Conservation (phyloP, 1,139 yeast genomes). For the Tardiomyces digboiensis region DNA sequence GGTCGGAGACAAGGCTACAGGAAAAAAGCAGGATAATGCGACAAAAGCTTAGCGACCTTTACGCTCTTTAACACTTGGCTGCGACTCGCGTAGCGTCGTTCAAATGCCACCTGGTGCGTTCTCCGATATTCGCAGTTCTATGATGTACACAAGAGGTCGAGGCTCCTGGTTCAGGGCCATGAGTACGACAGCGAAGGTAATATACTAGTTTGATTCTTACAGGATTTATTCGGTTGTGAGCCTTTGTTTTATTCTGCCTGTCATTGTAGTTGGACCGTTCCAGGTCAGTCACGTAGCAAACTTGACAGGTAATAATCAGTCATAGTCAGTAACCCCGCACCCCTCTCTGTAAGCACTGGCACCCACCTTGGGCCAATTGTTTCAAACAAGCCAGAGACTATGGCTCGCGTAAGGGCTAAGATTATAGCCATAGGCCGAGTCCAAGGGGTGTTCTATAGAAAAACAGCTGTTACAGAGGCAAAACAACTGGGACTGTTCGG, state of each 20-base stretch:
- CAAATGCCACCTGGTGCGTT: slow-evolving; percentile 1
- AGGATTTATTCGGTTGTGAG: too few species aligned
- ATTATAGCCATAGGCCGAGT: background rate
- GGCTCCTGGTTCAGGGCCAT: too few species aligned
- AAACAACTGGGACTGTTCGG: background rate
- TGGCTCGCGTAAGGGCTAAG: background rate
- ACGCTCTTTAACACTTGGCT: background rate
- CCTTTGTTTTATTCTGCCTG: too few species aligned
- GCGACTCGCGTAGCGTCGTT: background rate
- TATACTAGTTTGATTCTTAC: too few species aligned
- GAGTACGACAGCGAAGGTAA: too few species aligned
- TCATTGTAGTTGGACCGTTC: too few species aligned
- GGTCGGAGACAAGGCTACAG: slow-evolving; percentile 1
- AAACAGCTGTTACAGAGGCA: background rate
- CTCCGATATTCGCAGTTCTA: background rate
- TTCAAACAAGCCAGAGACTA: too few species aligned
- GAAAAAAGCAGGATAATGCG: background rate
- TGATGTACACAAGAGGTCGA: background rate
- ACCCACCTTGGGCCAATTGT: too few species aligned
- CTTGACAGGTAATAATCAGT: too few species aligned
- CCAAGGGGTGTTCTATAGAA: background rate
- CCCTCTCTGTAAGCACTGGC: too few species aligned
- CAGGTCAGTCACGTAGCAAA: too few species aligned
- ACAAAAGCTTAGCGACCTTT: background rate
- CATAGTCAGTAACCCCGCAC: too few species aligned